A percentile compares a stretch with the other conserved stretches of the same genome.
Conservation (phyloP, 345 rosid genomes). For the Eucalyptus virginea region DNA sequence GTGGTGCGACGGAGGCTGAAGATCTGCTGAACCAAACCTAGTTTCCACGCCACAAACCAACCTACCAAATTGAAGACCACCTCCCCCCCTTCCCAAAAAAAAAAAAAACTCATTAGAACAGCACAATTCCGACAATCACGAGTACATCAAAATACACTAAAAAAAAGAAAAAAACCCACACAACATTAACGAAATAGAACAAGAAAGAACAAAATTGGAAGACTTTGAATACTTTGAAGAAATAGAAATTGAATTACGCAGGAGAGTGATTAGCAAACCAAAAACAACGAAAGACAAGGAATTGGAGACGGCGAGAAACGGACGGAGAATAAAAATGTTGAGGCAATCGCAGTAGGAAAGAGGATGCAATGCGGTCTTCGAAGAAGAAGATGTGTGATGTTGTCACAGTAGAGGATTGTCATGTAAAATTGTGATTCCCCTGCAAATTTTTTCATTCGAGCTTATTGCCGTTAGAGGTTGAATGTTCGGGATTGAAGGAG, state of each 20-base stretch:
- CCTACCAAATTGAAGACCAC: not conserved
- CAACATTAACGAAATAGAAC: not conserved
- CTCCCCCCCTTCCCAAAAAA: too few species aligned
- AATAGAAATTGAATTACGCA: not conserved
- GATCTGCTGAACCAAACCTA: not conserved
- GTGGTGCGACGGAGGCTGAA: not conserved
- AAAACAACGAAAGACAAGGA: not conserved
- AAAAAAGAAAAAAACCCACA: not conserved
- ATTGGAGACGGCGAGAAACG: not conserved
- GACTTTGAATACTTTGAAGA: not conserved
- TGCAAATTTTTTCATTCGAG: not conserved
- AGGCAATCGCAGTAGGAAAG: not conserved
- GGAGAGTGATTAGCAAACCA: not conserved
- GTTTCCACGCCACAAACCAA: not conserved
- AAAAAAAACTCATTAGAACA: not conserved
- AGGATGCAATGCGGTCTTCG: not conserved
- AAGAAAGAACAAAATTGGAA: not conserved
- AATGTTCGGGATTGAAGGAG: not conserved
- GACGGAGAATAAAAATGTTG: not conserved
- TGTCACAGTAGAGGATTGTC: not conserved
- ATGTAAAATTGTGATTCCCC: not conserved
- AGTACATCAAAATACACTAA: not conserved
- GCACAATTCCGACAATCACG: not conserved
- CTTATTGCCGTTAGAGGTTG: not conserved
- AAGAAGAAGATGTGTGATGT: not conserved